Base-by-base conservation (phyloP, 2,329 filamentous ascomycete genomes). In the Setomelanomma holmii region DNA sequence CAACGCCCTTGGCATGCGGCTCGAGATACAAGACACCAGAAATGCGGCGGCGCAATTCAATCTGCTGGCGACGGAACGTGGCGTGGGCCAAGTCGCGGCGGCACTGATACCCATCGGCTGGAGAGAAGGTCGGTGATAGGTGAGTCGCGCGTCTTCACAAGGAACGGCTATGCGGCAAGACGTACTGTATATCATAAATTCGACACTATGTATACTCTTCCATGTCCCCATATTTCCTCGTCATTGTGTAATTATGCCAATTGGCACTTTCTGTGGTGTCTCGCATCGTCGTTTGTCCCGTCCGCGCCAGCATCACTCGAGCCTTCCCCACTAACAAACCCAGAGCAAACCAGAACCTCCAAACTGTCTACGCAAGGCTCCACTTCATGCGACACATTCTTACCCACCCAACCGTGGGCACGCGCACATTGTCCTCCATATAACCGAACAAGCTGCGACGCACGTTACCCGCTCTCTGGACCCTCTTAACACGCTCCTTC, bases 41-140 rank as follows among this genome's bases (percentile, higher is more conserved):
- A 98, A 98, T 76, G 95, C 95, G 7, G 91, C 93, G 1, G 89
- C 93, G 27, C 92, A 97, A 73, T 99, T 95, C 75, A 99, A 99
- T 71, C 73, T 99, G 67, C 78, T 99, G 48, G 93, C 92, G n/a
- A 98, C 92, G 16, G 95, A 99, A 78, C 82, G 95, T 45, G 93
- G 95, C 1, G 86, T 95, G 5, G 82, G 86, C 17, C 89, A 93
- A 66, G 87, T 98, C 56, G 93, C 92, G 22, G 93, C 91, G 2
- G 93, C 92, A 8, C 73, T 99, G 75, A 85, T 98, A 74, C 93
- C 93, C 0, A 82, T 95, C 46, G 92, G 91, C 2, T 96, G 91
- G 90, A 85, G 81, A 64, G 88, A 90, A 52, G 60, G 44, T 5
- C 53, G 61, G 39, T 57, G 53, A 64, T 40, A 40, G 41, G 21